A percentile compares a stretch with the other conserved stretches of the same genome.
Conservation (phyloP, 805 yeast species). For the Starmerella ratchasimensis region DNA sequence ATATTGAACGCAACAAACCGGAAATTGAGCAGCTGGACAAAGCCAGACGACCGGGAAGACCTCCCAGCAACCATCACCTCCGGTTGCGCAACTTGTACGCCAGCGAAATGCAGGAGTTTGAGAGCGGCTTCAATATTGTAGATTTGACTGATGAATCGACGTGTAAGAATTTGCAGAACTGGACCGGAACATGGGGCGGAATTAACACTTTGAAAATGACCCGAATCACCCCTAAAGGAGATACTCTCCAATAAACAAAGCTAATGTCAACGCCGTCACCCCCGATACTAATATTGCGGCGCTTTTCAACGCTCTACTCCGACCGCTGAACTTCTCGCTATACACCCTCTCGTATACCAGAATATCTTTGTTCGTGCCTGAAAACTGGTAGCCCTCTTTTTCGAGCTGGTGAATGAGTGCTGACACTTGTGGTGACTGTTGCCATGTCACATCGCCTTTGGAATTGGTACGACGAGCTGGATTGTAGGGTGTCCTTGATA, state of each 20-base stretch:
- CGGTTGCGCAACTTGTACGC: constrained; percentile 47
- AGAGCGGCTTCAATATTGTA: constrained; percentile 57
- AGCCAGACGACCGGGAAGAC: constrained; percentile 77
- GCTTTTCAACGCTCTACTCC: constrained; percentile 5
- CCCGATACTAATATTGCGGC: constrained; percentile 4
- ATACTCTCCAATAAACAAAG: constrained; percentile 13
- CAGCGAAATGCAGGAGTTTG: constrained; percentile 47
- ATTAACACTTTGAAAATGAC: constrained; percentile 15
- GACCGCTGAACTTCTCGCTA: constrained; percentile 5
- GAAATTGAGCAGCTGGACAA: constrained; percentile 51
- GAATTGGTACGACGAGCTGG: constrained; percentile 1
- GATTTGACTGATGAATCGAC: constrained; percentile 49
- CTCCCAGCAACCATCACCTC: constrained; percentile 59
- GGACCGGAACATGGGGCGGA: constrained; percentile 81
- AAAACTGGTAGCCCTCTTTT: constrained; percentile 37
- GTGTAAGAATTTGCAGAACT: constrained; percentile 45
- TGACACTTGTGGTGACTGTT: constrained; percentile 6
- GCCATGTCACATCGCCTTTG: not conserved
- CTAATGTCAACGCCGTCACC: constrained; percentile 9
- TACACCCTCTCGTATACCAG: constrained; percentile 27
- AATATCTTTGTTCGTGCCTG: constrained; percentile 32
- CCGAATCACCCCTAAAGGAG: constrained; percentile 1
- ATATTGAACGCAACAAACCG: constrained; percentile 54
- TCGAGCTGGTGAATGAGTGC: constrained; percentile 33
- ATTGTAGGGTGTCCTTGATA: constrained; percentile 1